Evolutionary conservation across 2,329 filamentous ascomycete genomes (phyloP).

Genomic region (Neopestalotiopsis sp.): DNA sequence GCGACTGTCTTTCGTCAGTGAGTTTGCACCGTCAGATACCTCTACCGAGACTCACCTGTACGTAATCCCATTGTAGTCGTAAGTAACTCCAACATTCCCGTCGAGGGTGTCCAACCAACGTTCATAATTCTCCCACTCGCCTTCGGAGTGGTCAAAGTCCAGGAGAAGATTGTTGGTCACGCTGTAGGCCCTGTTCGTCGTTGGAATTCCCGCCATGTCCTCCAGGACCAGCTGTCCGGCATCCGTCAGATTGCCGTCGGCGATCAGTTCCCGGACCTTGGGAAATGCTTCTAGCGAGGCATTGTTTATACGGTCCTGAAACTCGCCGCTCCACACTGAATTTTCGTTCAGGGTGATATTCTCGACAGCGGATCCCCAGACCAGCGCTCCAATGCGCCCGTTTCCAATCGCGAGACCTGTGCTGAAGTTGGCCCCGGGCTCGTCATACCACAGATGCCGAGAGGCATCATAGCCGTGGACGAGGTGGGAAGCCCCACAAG

Average conservation of each 20-base stretch:
- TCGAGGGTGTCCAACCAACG: conserved; percentile 38
- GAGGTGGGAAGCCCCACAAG: neutral
- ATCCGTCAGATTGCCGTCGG: conserved; percentile 35
- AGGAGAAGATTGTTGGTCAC: conserved; percentile 36
- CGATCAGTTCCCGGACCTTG: conserved; percentile 42
- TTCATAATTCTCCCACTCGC: conserved; percentile 25
- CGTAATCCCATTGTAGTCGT: conserved; percentile 33
- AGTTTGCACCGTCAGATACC: conserved; percentile 38
- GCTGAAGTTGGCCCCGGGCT: conserved; percentile 3
- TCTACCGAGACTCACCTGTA: conserved; percentile 34
- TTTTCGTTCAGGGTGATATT: conserved; percentile 52
- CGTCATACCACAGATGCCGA: conserved; percentile 12
- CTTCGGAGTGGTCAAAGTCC: conserved; percentile 13
- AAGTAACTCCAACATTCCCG: conserved; percentile 39
- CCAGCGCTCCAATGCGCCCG: conserved; percentile 14
- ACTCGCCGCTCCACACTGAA: conserved; percentile 49
- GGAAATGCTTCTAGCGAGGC: conserved; percentile 40
- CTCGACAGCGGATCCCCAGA: conserved; percentile 31
- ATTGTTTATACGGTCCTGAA: conserved; percentile 44
- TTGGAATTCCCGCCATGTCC: conserved; percentile 42
- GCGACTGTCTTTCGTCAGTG: conserved; percentile 27
- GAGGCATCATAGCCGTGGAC: neutral
- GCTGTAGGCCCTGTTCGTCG: conserved; percentile 45
- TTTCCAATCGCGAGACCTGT: conserved; percentile 10
- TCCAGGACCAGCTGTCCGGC: conserved; percentile 41